Percentiles rank a stretch among this genome's conserved stretches.
Conservation (phyloP, 331 rosid genomes). For the Quercus tomentella region DNA sequence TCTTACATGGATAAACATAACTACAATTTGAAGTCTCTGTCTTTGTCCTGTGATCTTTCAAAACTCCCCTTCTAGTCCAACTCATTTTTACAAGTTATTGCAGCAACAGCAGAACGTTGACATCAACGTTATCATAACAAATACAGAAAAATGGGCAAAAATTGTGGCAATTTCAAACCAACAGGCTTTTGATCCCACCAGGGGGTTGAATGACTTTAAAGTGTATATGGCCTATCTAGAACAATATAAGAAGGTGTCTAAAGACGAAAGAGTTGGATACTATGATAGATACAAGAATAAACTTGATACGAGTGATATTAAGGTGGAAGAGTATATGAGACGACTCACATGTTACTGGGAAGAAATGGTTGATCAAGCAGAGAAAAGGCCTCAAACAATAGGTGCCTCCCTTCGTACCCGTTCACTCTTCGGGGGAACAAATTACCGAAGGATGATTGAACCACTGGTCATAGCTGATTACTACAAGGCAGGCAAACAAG, state of each 20-base stretch:
- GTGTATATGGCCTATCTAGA: slow-evolving; percentile 43
- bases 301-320: background rate
- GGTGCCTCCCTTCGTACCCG: slow-evolving; percentile 14
- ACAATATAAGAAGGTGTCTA: slow-evolving; percentile 54
- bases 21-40: background rate
- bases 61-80: background rate
- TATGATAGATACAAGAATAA: slow-evolving; percentile 50
- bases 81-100: background rate
- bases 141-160: background rate
- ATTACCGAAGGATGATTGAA: slow-evolving; percentile 61
- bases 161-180: background rate
- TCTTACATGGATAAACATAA: no score
- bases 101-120: slow-evolving; percentile 31
- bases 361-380: slow-evolving; percentile 44
- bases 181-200: slow-evolving; percentile 7
- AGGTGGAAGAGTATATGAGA: background rate
- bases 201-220: slow-evolving; percentile 20
- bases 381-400: slow-evolving; percentile 41
- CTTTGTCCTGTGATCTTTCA: background rate
- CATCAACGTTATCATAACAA: background rate
- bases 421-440: slow-evolving; percentile 38
- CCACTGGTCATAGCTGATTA: slow-evolving; percentile 54
- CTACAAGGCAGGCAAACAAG: slow-evolving; percentile 18
- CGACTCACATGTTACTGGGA: slow-evolving; percentile 48
- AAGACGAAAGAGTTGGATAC: slow-evolving; percentile 23